These are phyloP conservation scores for Achaetomium macrosporum DNA, from an alignment of 2,329 filamentous ascomycete species.

Conservation along the genomic window DNA sequence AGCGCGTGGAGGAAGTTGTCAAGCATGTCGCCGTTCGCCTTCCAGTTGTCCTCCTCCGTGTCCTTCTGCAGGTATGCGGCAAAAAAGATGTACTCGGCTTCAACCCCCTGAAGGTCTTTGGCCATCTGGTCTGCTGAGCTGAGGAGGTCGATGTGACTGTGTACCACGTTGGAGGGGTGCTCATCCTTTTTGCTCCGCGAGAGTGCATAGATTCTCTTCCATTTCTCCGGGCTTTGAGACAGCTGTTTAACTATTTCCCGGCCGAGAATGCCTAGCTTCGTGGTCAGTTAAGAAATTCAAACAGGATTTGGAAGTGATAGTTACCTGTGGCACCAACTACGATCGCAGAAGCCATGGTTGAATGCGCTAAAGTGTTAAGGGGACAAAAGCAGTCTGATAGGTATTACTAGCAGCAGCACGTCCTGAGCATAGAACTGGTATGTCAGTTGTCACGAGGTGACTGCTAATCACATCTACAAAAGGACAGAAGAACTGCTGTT, in stretches of 20 bases:
- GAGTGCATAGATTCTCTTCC: conserved; percentile 24
- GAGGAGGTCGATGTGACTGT: conserved; percentile 24
- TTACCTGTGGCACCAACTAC: conserved; percentile 21
- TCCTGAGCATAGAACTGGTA: no score
- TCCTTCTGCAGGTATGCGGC: conserved; percentile 24
- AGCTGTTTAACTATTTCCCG: conserved; percentile 25
- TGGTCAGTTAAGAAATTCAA: not conserved
- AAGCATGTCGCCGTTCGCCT: conserved; percentile 37
- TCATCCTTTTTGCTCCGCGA: conserved; percentile 25
- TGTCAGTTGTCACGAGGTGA: no score
- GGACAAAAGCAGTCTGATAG: no score
- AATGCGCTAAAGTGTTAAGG: not conserved
- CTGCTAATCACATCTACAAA: no score
- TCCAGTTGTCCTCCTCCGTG: conserved; percentile 23
- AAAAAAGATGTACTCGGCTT: conserved; percentile 27
- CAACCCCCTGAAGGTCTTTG: conserved; percentile 21
- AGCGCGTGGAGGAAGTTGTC: conserved; percentile 43
- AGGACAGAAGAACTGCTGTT: no score
- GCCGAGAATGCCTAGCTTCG: conserved; percentile 22
- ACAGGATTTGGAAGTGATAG: not conserved
- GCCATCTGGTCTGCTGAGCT: conserved; percentile 23
- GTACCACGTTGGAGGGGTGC: conserved; percentile 20
- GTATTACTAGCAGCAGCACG: no score
- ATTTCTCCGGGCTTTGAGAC: conserved; percentile 13
- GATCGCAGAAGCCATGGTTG: conserved; percentile 17